These are phyloP conservation scores for Penicillium vulpinum DNA, from an alignment of 2,329 filamentous ascomycete genomes.

Conservation along the genomic window DNA sequence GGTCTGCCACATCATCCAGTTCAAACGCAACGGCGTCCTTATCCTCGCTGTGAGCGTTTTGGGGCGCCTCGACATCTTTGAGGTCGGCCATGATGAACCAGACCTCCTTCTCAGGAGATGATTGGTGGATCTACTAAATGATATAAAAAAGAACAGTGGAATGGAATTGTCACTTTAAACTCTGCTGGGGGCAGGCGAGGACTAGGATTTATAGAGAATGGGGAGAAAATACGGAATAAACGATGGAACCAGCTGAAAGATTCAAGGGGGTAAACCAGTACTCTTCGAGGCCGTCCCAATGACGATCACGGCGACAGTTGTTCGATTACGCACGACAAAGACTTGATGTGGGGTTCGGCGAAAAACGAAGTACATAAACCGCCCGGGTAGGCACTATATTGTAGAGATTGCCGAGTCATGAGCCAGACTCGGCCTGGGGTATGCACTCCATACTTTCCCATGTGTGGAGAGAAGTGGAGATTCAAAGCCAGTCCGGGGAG, in stretches of 20 bases:
- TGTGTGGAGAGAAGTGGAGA: slow-evolving; percentile 1
- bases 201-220: not conserved
- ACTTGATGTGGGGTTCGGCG: not conserved
- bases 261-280: slow-evolving; percentile 4
- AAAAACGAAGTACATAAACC: slow-evolving; percentile 4
- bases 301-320: not conserved
- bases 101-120: slow-evolving; percentile 2
- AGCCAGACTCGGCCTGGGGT: not conserved
- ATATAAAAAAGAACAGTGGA: not conserved
- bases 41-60: slow-evolving; percentile 26
- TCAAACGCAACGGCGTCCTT: slow-evolving; percentile 24
- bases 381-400: not conserved
- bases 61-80: slow-evolving; percentile 30
- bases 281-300: slow-evolving; percentile 21
- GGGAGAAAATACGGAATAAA: not conserved
- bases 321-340: not conserved
- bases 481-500: not conserved
- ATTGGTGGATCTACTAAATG: not conserved
- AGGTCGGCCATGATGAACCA: slow-evolving; percentile 17
- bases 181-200: not conserved
- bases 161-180: not conserved
- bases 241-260: not conserved
- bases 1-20: slow-evolving; percentile 29
- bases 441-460: not conserved
- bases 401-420: not conserved